A percentile compares a stretch with the other conserved stretches of the same genome.
Conservation (phyloP, 2,329 filamentous ascomycete species). For the Colletotrichum cordylinicola region DNA sequence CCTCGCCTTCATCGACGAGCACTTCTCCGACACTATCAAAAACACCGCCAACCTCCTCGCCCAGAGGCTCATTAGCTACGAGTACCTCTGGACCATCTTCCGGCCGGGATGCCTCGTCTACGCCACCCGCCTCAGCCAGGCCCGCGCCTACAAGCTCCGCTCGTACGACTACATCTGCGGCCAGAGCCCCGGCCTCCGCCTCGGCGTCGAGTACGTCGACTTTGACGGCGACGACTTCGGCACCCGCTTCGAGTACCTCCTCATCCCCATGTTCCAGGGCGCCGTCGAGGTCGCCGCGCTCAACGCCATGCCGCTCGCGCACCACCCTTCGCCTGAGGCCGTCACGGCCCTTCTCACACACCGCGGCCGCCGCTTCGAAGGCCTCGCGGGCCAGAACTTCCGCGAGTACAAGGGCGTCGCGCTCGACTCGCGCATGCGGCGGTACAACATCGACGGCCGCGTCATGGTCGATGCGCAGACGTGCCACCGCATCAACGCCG, state of each 20-base stretch:
- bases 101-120: slow-evolving; percentile 49
- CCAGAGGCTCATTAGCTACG: slow-evolving; percentile 58
- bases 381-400: slow-evolving; percentile 51
- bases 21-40: slow-evolving; percentile 55
- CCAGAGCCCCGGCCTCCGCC: slow-evolving; percentile 30
- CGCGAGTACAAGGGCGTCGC: slow-evolving; percentile 50
- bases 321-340: slow-evolving; percentile 42
- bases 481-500: slow-evolving; percentile 84
- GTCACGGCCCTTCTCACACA: slow-evolving; percentile 38
- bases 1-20: slow-evolving; percentile 50
- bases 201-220: slow-evolving; percentile 42
- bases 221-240: slow-evolving; percentile 55
- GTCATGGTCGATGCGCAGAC: slow-evolving; percentile 88
- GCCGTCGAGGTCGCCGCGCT: slow-evolving; percentile 47
- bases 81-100: slow-evolving; percentile 60
- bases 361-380: slow-evolving; percentile 50
- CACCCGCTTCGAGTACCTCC: slow-evolving; percentile 35
- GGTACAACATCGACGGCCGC: slow-evolving; percentile 82
- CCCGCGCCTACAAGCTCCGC: slow-evolving; percentile 43
- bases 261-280: slow-evolving; percentile 46
- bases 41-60: slow-evolving; percentile 54
- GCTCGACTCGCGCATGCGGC: slow-evolving; percentile 17
- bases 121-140: slow-evolving; percentile 41
- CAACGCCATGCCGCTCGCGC: slow-evolving; percentile 47
- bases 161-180: slow-evolving; percentile 42